Evolutionary conservation across 2,329 filamentous ascomycete species (phyloP), one percentile per base, ranked within the genome.

Genomic region (Trichoderma sp.): DNA sequence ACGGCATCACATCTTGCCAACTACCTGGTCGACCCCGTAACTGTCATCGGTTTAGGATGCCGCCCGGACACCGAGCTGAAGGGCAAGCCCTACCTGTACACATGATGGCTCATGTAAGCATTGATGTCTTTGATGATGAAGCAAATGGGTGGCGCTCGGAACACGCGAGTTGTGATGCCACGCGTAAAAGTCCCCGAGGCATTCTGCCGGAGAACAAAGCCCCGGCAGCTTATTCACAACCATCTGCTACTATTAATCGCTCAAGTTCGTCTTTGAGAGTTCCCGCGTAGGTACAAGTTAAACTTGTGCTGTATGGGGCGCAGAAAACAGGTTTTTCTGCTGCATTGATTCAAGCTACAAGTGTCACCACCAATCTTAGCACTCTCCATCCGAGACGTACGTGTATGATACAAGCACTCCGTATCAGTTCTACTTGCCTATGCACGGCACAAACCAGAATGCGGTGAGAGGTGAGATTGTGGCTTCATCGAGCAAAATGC

Each of bases 391-490:
- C 3, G 29, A 35, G 21, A 45, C 33, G 35, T 31, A 21, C 12
- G 18, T 12, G 18, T 41, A 29, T 27, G 27, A 12, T 45, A 24
- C 21, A 60, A 18, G 18, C 35, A 53, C 33, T 38, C 35, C 53
- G 53, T 24, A 45, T 12, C 56, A 7, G 68, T 31, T n/a, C 69
- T 64, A 50, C 18, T 18, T 27, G 35, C 12, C 50, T n/a, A 35
- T 53, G 59, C 56, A 72, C n/a, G 29, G 41, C 60, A 24, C 59
- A 53, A 56, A 62, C 38, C 41, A 71, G n/a, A 21, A 38, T 27
- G 69, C 38, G 69, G 69, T 56, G 69, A 72, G 41, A 38, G 29
- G n/a, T 33, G 27, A 62, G 67, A 50, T 63, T 63, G 69, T 64
- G 60, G 59, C 41, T 64, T 64, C 38, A 29, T 38, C 11, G 38